Conservation (phyloP, 345 rosid genomes). For the Carallia brachiata region DNA sequence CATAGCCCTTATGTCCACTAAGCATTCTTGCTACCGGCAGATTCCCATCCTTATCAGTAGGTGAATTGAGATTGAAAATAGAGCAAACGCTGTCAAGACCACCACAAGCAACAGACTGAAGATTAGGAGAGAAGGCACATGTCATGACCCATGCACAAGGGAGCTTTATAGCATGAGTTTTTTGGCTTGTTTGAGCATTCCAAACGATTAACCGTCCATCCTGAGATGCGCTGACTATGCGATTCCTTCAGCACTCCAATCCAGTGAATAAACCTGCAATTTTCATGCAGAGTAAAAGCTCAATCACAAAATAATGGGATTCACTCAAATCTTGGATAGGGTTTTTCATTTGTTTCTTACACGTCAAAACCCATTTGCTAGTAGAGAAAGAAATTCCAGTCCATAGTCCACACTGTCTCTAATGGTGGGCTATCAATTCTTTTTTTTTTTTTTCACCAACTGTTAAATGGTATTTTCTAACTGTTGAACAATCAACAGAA, state of each 20-base stretch:
- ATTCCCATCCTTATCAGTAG: slow-evolving; percentile 79
- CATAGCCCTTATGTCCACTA: slow-evolving; percentile 88
- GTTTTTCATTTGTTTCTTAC: not conserved
- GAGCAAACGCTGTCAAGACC: slow-evolving; percentile 95
- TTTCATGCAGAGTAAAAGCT: slow-evolving; percentile 10
- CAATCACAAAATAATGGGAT: not conserved
- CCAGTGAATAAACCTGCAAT: slow-evolving; percentile 79
- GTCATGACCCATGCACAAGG: slow-evolving; percentile 99
- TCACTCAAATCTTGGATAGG: not conserved
- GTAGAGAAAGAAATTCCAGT: no score
- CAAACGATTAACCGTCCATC: slow-evolving; percentile 93
- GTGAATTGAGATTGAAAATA: slow-evolving; percentile 83
- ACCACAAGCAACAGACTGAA: slow-evolving; percentile 95
- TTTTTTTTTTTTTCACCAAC: no score
- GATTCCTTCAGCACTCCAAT: slow-evolving; percentile 87
- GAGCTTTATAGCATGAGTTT: slow-evolving; percentile 89
- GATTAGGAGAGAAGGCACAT: slow-evolving; percentile 91
- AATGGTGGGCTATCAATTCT: no score
- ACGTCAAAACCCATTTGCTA: not conserved
- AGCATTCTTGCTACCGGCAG: slow-evolving; percentile 75
- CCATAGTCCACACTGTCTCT: no score
- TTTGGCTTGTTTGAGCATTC: slow-evolving; percentile 97
- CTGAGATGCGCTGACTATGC: slow-evolving; percentile 94
- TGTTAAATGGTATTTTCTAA: not conserved
- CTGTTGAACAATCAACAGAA: not conserved